A percentile compares a stretch with the other conserved stretches of the same genome.
Evolutionary conservation across 768 basidiomycete species (phyloP).

Genomic region (Termitomyces sp.): DNA sequence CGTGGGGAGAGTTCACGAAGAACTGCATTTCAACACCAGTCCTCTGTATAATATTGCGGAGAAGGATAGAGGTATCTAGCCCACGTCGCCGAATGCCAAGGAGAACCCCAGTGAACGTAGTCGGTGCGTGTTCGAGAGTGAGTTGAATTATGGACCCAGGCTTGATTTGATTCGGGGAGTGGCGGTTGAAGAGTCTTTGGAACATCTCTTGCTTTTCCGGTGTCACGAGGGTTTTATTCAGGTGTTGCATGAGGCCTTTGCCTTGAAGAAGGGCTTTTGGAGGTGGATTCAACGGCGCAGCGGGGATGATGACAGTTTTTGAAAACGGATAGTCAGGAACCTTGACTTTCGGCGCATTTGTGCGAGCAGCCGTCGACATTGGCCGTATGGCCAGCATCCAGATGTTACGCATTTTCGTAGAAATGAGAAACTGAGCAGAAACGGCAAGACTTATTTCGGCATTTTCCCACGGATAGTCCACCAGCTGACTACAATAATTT

Average conservation of each 20-base stretch:
- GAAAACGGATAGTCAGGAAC: slow-evolving; percentile 62
- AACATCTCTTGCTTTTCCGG: slow-evolving; percentile 70
- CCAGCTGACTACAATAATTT: slow-evolving; percentile 6
- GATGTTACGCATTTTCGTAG: slow-evolving; percentile 29
- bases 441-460: not conserved
- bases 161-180: slow-evolving; percentile 59
- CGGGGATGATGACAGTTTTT: slow-evolving; percentile 53
- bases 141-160: slow-evolving; percentile 89
- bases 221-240: slow-evolving; percentile 59
- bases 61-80: slow-evolving; percentile 78
- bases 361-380: slow-evolving; percentile 39
- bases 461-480: slow-evolving; percentile 7
- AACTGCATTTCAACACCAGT: slow-evolving; percentile 94
- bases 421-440: not conserved
- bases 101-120: slow-evolving; percentile 84
- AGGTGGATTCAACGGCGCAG: slow-evolving; percentile 37
- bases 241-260: slow-evolving; percentile 75
- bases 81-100: slow-evolving; percentile 80
- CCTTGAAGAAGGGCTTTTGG: slow-evolving; percentile 50
- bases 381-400: slow-evolving; percentile 33
- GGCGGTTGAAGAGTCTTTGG: slow-evolving; percentile 63
- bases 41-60: slow-evolving; percentile 87
- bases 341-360: slow-evolving; percentile 13
- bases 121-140: slow-evolving; percentile 71
- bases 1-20: slow-evolving; percentile 78